Conservation (phyloP, 2,329 filamentous ascomycete genomes). For the Trichoderma simmonsii region DNA sequence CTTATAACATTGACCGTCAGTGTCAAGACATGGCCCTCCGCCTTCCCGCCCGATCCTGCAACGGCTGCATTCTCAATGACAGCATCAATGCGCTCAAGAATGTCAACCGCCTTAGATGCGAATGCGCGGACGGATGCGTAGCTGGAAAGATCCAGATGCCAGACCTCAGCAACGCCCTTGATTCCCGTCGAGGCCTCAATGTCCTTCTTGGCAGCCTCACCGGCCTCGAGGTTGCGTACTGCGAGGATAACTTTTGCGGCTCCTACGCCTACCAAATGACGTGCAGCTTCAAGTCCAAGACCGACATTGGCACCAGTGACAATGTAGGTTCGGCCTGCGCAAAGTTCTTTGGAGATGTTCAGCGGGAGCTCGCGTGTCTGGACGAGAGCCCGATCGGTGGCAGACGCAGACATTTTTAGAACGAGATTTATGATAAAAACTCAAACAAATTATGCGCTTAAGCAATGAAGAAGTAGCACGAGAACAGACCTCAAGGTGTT, state of each 20-base stretch:
- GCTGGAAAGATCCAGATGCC: constrained; percentile 42
- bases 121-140: constrained; percentile 39
- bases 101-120: constrained; percentile 24
- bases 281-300: constrained; percentile 42
- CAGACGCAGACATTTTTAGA: neutral
- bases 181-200: constrained; percentile 33
- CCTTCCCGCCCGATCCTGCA: constrained; percentile 19
- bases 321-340: constrained; percentile 25
- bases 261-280: constrained; percentile 38
- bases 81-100: constrained; percentile 41
- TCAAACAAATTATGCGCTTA: neutral
- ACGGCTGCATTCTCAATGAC: constrained; percentile 41
- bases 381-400: neutral
- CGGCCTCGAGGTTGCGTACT: constrained; percentile 39
- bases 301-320: constrained; percentile 43
- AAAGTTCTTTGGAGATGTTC: neutral
- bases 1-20: constrained; percentile 48
- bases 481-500: no score
- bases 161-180: constrained; percentile 37
- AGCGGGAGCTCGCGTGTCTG: neutral
- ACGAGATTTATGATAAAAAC: neutral
- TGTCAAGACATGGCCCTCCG: constrained; percentile 42
- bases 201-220: constrained; percentile 38
- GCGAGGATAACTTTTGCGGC: constrained; percentile 44
- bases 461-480: neutral